Evolutionary conservation across 768 basidiomycete species (phyloP).

Genomic region (Tylopilus plumbeoviolaceoides): DNA sequence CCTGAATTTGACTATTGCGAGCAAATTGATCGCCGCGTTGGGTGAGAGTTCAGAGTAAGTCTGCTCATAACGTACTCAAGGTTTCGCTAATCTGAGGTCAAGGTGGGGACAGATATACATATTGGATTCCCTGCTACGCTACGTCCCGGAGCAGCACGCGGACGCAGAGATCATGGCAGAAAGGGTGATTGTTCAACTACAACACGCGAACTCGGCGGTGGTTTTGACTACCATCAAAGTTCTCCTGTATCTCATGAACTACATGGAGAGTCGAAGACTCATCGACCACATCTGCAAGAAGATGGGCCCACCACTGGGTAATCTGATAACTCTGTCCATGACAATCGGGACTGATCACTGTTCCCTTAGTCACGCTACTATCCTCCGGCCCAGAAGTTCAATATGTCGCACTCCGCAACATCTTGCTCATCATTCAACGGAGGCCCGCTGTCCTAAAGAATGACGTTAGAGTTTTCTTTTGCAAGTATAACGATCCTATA

Average conservation of each 20-base stretch:
- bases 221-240: constrained; percentile 98
- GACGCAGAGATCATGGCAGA: constrained; percentile 97
- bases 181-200: constrained; percentile 86
- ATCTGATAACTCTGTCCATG: not conserved
- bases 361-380: constrained; percentile 73
- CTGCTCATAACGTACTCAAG: not conserved
- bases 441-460: constrained; percentile 89
- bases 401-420: constrained; percentile 96
- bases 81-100: constrained; percentile 14
- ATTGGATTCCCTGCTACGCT: constrained; percentile 88
- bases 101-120: constrained; percentile 99
- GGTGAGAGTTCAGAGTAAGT: constrained; percentile 97
- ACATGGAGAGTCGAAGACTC: constrained; percentile 86
- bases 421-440: constrained; percentile 94
- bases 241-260: constrained; percentile 96
- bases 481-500: constrained; percentile 99
- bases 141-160: constrained; percentile 80
- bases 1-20: constrained; percentile 81
- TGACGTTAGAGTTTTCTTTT: constrained; percentile 99
- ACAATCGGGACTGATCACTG: constrained; percentile 2
- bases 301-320: constrained; percentile 97
- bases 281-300: constrained; percentile 93
- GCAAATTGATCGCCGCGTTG: constrained; percentile 85
- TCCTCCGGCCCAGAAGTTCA: constrained; percentile 99
- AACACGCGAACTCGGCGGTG: constrained; percentile 99